Conservation (phyloP, 495 filamentous ascomycete genomes). For the Xylaria venustula region DNA sequence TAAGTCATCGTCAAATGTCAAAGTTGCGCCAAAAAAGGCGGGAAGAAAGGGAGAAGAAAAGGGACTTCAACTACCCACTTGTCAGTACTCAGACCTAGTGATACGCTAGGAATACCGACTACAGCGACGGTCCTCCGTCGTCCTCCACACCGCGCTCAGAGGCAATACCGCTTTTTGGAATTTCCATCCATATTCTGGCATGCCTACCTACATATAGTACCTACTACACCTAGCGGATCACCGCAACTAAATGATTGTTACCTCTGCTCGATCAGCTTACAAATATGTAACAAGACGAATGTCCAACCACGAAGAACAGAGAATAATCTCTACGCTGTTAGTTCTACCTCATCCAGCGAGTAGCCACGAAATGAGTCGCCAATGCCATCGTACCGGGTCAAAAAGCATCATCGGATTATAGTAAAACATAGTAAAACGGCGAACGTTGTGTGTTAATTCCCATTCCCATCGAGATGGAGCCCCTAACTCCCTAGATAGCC, state of each 20-base stretch:
- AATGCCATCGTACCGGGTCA: too few relatives aligned
- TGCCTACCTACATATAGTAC: too few relatives aligned
- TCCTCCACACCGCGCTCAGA: conserved; percentile 2
- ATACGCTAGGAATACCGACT: background rate
- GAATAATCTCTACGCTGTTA: background rate
- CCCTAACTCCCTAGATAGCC: background rate
- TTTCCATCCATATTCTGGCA: conserved; percentile 12
- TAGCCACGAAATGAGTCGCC: background rate
- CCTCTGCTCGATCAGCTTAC: background rate
- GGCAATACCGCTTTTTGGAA: conserved; percentile 1
- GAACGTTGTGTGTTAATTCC: background rate
- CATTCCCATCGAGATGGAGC: background rate
- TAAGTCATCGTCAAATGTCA: background rate
- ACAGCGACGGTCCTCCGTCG: background rate
- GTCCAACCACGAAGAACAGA: too few relatives aligned
- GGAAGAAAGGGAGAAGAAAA: background rate
- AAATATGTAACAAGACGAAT: background rate
- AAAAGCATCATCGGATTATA: too few relatives aligned
- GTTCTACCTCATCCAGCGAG: background rate
- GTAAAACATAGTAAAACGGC: background rate
- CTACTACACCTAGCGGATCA: too few relatives aligned
- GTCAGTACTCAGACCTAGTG: background rate
- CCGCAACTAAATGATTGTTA: background rate
- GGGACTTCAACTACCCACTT: background rate
- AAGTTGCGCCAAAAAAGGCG: background rate